These are phyloP conservation scores for Neonectria ditissima DNA, from an alignment of 2,329 filamentous ascomycete species.

Conservation along the genomic window DNA sequence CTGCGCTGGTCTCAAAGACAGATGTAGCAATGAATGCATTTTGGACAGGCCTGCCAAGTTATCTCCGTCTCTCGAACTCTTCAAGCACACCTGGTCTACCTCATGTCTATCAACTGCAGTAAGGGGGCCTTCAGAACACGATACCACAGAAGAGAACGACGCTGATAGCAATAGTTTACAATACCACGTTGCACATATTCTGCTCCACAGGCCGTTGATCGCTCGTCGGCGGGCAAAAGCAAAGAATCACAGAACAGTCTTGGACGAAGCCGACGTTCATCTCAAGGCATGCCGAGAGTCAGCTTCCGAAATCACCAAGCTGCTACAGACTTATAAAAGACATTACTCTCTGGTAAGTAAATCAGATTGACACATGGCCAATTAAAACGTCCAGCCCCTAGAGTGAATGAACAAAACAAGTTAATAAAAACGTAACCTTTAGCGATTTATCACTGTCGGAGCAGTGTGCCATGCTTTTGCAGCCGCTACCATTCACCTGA, in stretches of 20 bases:
- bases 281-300: slow-evolving; percentile 39
- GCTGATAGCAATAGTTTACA: slow-evolving; percentile 32
- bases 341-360: slow-evolving; percentile 37
- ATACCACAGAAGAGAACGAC: no score
- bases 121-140: background rate
- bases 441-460: no score
- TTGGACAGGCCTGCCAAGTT: slow-evolving; percentile 12
- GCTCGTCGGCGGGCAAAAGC: background rate
- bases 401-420: no score
- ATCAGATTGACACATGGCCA: no score
- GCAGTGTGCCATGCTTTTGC: no score
- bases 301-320: slow-evolving; percentile 32
- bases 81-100: slow-evolving; percentile 10
- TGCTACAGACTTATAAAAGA: slow-evolving; percentile 36
- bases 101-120: slow-evolving; percentile 43
- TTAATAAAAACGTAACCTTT: no score
- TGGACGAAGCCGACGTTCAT: background rate
- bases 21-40: slow-evolving; percentile 15
- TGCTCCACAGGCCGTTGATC: slow-evolving; percentile 38
- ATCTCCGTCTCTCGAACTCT: slow-evolving; percentile 6
- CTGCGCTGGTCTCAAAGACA: slow-evolving; percentile 11
- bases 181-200: slow-evolving; percentile 37
- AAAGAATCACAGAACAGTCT: background rate
- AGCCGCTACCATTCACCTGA: no score
- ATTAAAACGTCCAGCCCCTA: no score